A percentile compares a stretch with the other conserved stretches of the same genome.
Conservation (phyloP, 192 early-diverging fungal genomes). For the Coemansia sp. region DNA sequence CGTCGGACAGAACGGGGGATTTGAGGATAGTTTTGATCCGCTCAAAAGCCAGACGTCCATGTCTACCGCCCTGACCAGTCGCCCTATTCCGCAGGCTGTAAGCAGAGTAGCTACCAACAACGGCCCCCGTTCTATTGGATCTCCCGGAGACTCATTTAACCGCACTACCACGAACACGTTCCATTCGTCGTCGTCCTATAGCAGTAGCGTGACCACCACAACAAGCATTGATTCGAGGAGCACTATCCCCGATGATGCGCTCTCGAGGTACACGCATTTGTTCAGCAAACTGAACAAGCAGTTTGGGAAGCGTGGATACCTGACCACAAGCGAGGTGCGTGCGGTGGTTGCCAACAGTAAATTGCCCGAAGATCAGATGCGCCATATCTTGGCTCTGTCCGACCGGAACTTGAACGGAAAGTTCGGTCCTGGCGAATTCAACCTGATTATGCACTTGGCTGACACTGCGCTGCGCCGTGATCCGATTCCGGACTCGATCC, state of each 20-base stretch:
- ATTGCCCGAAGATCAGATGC: slow-evolving; percentile 31
- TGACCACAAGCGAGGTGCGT: slow-evolving; percentile 25
- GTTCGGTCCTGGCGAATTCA: slow-evolving; percentile 45
- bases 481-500: slow-evolving; percentile 31
- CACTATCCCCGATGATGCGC: slow-evolving; percentile 18
- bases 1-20: slow-evolving; percentile 9
- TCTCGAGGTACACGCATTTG: slow-evolving; percentile 28
- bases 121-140: neutral
- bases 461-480: slow-evolving; percentile 31
- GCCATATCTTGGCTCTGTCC: slow-evolving; percentile 36
- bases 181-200: slow-evolving; percentile 6
- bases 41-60: neutral
- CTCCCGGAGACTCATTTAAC: neutral
- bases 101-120: neutral
- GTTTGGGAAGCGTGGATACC: slow-evolving; percentile 18
- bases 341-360: slow-evolving; percentile 26
- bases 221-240: neutral
- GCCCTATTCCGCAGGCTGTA: neutral
- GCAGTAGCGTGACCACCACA: slow-evolving; percentile 5
- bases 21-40: slow-evolving; percentile 43
- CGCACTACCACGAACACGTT: slow-evolving; percentile 5
- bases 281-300: slow-evolving; percentile 35
- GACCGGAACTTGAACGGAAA: slow-evolving; percentile 38
- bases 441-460: slow-evolving; percentile 41
- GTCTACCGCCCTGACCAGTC: neutral